phyloP scores from a whole-genome alignment of 1,284 basidiomycete species.

The Ceratobasidium sp. region DNA sequence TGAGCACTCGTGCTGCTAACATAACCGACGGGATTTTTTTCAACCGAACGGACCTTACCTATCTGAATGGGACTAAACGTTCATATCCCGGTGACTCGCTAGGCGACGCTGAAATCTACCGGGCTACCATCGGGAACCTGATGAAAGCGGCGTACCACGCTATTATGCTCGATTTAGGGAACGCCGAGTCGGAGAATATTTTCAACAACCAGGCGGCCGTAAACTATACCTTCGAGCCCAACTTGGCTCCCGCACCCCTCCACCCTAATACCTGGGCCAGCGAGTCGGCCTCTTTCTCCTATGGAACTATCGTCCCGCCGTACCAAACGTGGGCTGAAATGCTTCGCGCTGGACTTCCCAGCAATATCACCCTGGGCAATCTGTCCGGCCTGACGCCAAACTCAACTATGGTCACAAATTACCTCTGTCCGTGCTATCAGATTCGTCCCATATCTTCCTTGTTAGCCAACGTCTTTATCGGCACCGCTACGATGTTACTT shows the following conservation, averaged over 20 bases:
- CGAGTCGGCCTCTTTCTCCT: constrained; percentile 1
- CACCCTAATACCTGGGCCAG: not conserved
- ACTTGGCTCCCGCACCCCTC: not conserved
- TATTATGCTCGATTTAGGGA: not conserved
- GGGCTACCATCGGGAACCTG: not conserved
- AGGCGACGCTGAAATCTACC: not conserved
- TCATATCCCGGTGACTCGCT: not conserved
- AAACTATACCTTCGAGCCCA: not conserved
- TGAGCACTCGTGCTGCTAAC: not conserved
- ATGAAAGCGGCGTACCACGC: not conserved
- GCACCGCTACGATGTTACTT: constrained; percentile 25
- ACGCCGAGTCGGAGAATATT: constrained; percentile 1
- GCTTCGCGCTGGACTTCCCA: constrained; percentile 15
- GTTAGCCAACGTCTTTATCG: constrained; percentile 6
- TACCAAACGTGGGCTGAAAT: constrained; percentile 25
- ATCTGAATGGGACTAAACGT: not conserved
- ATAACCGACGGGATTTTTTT: not conserved
- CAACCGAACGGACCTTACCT: not conserved
- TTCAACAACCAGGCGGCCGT: constrained; percentile 1
- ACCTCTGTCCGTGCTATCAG: constrained; percentile 25
- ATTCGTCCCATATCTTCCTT: not conserved
- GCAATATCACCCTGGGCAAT: constrained; percentile 28
- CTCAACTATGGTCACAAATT: constrained; percentile 34
- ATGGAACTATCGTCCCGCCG: not conserved
- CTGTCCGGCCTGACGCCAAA: not conserved